Percentiles rank a stretch among this genome's conserved stretches.
These are phyloP conservation scores for Schizophyllum commune DNA, from an alignment of 1,284 basidiomycete genomes.

Conservation along the genomic window DNA sequence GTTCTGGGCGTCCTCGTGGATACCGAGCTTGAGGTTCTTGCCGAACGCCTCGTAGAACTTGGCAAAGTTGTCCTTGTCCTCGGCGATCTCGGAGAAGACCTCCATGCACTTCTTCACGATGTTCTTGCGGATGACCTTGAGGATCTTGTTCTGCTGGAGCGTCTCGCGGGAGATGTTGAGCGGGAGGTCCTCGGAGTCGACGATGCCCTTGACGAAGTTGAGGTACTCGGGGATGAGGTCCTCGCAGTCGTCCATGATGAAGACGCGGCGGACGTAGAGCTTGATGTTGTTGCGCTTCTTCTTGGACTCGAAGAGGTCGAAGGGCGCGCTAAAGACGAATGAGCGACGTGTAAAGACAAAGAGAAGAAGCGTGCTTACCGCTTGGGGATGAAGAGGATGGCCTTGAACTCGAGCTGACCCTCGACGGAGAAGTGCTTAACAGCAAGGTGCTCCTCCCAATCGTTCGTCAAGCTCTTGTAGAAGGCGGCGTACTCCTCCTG, in stretches of 20 bases:
- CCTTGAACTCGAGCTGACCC: slow-evolving; percentile 99
- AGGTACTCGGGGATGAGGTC: slow-evolving; percentile 99
- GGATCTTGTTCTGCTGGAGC: slow-evolving; percentile 99
- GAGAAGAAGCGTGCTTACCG: slow-evolving; percentile 45
- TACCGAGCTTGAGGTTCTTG: slow-evolving; percentile 98
- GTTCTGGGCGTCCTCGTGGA: slow-evolving; percentile 99
- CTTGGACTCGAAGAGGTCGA: slow-evolving; percentile 99
- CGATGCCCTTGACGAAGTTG: slow-evolving; percentile 99
- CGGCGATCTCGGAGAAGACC: slow-evolving; percentile 91
- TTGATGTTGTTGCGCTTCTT: slow-evolving; percentile 99
- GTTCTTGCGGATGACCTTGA: slow-evolving; percentile 99
- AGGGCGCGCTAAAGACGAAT: slow-evolving; percentile 65
- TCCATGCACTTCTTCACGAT: slow-evolving; percentile 99
- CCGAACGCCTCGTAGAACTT: slow-evolving; percentile 97
- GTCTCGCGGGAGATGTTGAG: slow-evolving; percentile 99
- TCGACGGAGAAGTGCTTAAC: slow-evolving; percentile 99
- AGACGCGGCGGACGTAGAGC: slow-evolving; percentile 99
- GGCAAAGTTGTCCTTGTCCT: slow-evolving; percentile 99
- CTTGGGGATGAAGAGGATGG: slow-evolving; percentile 95
- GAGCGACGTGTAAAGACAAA: slow-evolving; percentile 7
- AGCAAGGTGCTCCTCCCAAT: slow-evolving; percentile 99
- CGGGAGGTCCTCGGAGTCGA: slow-evolving; percentile 99
- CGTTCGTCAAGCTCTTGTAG: slow-evolving; percentile 99
- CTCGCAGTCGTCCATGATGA: slow-evolving; percentile 99
- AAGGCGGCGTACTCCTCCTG: slow-evolving; percentile 92